Percentiles rank a stretch among this genome's conserved stretches.
phyloP scores from a whole-genome alignment of 2,329 filamentous ascomycete species.

The Aspergillus udagawae region DNA sequence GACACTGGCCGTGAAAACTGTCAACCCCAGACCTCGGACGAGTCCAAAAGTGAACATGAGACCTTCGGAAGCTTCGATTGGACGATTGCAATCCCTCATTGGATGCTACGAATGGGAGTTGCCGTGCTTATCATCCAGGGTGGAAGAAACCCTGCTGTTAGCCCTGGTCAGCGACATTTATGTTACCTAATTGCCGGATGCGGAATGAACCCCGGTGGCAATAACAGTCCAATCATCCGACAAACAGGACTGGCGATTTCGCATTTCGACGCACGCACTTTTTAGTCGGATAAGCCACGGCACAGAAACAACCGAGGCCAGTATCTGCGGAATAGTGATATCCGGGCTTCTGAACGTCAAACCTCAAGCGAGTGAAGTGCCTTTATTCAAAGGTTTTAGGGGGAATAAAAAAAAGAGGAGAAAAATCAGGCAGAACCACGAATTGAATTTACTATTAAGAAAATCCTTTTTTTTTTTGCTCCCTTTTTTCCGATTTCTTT shows the following conservation, averaged over 20 bases:
- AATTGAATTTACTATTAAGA: neutral
- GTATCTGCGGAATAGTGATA: neutral
- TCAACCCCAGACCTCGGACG: neutral
- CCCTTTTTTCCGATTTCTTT: neutral
- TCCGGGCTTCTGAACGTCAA: neutral
- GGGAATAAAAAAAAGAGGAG: neutral
- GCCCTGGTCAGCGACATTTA: conserved; percentile 6
- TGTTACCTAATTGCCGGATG: conserved; percentile 17
- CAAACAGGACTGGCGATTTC: neutral
- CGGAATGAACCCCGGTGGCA: neutral
- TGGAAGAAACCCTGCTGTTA: neutral
- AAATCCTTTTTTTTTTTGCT: neutral
- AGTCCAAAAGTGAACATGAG: neutral
- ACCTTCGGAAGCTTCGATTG: neutral
- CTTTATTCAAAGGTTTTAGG: neutral
- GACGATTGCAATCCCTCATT: neutral
- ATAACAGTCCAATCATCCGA: neutral
- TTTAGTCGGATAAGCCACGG: neutral
- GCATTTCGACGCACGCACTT: neutral
- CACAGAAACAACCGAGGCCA: neutral
- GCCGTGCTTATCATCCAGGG: conserved; percentile 15
- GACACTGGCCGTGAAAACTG: too few species aligned
- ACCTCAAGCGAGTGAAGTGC: neutral
- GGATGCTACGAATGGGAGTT: conserved; percentile 9
- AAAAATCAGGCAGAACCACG: neutral